Percentiles rank a stretch among this genome's conserved stretches.
Conservation (phyloP, 768 basidiomycete species). For the Lentinus tigrinus region DNA sequence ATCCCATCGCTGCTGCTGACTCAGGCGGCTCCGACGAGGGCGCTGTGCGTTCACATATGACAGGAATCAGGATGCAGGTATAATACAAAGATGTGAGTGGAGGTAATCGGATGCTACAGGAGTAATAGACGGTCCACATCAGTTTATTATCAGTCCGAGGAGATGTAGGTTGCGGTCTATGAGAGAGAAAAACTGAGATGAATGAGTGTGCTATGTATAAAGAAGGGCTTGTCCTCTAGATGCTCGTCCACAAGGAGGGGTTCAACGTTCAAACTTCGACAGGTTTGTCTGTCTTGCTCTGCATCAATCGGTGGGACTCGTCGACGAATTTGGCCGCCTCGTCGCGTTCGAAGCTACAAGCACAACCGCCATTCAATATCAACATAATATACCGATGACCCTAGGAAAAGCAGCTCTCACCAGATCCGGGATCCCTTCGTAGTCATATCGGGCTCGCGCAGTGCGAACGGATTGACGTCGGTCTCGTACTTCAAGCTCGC, state of each 20-base stretch:
- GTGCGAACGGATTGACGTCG: constrained; percentile 88
- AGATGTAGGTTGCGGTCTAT: no score
- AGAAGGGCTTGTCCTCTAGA: background rate
- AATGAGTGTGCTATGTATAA: background rate
- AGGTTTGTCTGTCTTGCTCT: constrained; percentile 24
- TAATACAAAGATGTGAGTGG: no score
- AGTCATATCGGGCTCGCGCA: constrained; percentile 86
- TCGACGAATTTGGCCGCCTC: constrained; percentile 66
- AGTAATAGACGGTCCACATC: no score
- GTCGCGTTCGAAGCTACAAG: constrained; percentile 58
- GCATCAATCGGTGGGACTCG: constrained; percentile 57
- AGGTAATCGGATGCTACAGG: no score
- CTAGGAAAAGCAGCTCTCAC: constrained; percentile 34
- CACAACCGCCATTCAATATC: no score
- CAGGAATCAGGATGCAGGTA: no score
- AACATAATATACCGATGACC: no score
- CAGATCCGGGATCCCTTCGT: constrained; percentile 74
- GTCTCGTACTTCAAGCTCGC: constrained; percentile 76
- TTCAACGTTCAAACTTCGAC: background rate
- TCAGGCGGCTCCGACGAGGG: no score
- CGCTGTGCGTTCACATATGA: no score
- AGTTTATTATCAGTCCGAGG: no score
- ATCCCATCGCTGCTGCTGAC: no score
- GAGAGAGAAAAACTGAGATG: no score
- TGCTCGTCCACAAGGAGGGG: background rate